Conservation (phyloP, 352 stramenopile species). For the Phytophthora boehmeriae region DNA sequence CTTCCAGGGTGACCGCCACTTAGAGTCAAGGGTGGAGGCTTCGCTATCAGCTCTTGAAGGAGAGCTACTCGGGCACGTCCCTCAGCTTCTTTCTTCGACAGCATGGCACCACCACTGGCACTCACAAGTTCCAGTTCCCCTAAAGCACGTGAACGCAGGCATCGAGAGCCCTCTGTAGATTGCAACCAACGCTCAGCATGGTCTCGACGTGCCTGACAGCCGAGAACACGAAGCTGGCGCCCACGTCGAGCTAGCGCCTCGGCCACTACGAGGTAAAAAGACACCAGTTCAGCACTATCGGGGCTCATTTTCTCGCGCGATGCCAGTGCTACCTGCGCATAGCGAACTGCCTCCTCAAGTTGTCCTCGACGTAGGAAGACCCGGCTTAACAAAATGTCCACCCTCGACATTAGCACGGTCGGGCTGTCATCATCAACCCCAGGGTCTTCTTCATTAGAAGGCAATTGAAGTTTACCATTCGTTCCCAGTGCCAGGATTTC, state of each 20-base stretch:
- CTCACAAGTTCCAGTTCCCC: slow-evolving; percentile 33
- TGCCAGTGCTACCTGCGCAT: slow-evolving; percentile 50
- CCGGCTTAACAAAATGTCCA: slow-evolving; percentile 59
- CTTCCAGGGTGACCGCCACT: slow-evolving; percentile 6
- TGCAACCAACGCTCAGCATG: slow-evolving; percentile 56
- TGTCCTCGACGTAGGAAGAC: slow-evolving; percentile 61
- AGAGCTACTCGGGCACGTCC: slow-evolving; percentile 37
- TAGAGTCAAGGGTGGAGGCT: slow-evolving; percentile 19
- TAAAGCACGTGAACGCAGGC: slow-evolving; percentile 48
- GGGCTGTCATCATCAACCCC: slow-evolving; percentile 16
- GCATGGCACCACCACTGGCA: slow-evolving; percentile 22
- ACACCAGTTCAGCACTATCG: slow-evolving; percentile 37
- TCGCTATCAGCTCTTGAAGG: slow-evolving; percentile 44
- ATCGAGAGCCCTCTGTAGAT: slow-evolving; percentile 48
- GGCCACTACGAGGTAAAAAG: slow-evolving; percentile 60
- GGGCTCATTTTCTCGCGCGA: slow-evolving; percentile 47
- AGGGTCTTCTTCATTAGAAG: slow-evolving; percentile 21
- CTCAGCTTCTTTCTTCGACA: slow-evolving; percentile 67
- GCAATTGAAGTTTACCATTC: slow-evolving; percentile 15
- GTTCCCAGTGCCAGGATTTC: slow-evolving; percentile 25
- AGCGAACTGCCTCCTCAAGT: slow-evolving; percentile 58
- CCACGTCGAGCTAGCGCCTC: slow-evolving; percentile 59
- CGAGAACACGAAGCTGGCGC: slow-evolving; percentile 52
- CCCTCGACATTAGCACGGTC: slow-evolving; percentile 37
- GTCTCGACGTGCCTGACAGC: slow-evolving; percentile 53